These are phyloP conservation scores for Sphagnum tenellum DNA, from an alignment of 225 moss, liverwort and hornwort species.

Conservation along the genomic window DNA sequence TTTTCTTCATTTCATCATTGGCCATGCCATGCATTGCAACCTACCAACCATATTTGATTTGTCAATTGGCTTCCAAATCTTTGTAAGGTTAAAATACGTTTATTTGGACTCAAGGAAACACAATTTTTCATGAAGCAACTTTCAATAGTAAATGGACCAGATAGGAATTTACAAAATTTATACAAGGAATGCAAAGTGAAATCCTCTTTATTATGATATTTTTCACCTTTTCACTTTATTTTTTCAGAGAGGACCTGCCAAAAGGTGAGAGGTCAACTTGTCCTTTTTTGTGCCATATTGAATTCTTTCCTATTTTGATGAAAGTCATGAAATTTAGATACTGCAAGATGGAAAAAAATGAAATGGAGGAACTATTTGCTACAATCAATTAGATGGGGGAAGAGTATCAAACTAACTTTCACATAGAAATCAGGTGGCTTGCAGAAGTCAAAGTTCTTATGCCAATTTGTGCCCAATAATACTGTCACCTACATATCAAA, in stretches of 20 bases:
- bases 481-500: conserved; percentile 50
- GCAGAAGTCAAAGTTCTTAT: conserved; percentile 56
- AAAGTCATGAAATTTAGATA: not conserved
- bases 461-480: conserved; percentile 79
- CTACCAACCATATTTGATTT: conserved; percentile 5
- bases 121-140: not conserved
- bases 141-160: no score
- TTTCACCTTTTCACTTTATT: not conserved
- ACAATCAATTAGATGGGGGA: not conserved
- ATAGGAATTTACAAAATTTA: not conserved
- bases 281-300: not conserved
- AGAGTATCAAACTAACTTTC: conserved; percentile 32
- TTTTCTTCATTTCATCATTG: conserved; percentile 32
- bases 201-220: not conserved
- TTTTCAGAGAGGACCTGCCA: not conserved
- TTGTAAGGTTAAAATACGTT: no score
- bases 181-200: not conserved
- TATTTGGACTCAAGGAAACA: not conserved
- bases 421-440: conserved; percentile 89
- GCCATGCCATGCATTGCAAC: conserved; percentile 62
- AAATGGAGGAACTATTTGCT: not conserved
- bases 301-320: not conserved
- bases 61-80: not conserved
- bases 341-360: not conserved
- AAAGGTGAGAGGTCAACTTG: not conserved